Base-by-base conservation (phyloP, 2,329 filamentous ascomycete genomes). In the Nemania abortiva region DNA sequence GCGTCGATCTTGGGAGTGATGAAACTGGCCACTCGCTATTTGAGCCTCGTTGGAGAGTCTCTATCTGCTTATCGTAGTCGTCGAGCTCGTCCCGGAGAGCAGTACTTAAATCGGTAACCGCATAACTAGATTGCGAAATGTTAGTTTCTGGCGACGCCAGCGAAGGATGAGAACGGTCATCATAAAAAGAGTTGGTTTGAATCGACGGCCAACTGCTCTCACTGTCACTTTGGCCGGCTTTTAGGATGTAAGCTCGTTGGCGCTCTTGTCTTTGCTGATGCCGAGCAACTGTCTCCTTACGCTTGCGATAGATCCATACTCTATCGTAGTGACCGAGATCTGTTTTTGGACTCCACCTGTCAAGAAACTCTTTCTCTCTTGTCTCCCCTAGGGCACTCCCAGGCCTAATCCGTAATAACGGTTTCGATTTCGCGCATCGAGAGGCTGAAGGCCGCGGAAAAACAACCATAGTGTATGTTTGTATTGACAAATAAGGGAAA, bases 11-110 rank as follows among this genome's bases (percentile, higher is more conserved):
- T 18, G 59, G 6, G 3, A 24, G 24, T 1, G 70, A 62, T 1
- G 58, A 47, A 10, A n/a, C 3, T 13, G 70, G 70, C 64, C 61
- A 71, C 37, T 70, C n/a, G n/a, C n/a, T n/a, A n/a, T n/a, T n/a
- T n/a, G n/a, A 37, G 11, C 27, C 45, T n/a, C 49, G 10, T 13
- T 58, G 56, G 1, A 68, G 55, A 1, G 34, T 13, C 15, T 59
- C 55, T 6, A 66, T 64, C 5, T 70, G 34, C 0, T 53, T 20
- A 9, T 70, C 52, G 27, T 70, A 70, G 18, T 20, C 11, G 9
- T 71, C 70, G 1, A 70, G 39, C n/a, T 70, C 70, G 3, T 53
- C 49, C 27, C 53, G 64, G 3, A 65, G 63, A 1, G n/a, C 53
- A 11, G 64, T 56, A 3, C 22, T 34, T 6, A 64, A 2, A 22